Conservation (phyloP, 805 yeast genomes). For the Kuraishia capsulata region DNA sequence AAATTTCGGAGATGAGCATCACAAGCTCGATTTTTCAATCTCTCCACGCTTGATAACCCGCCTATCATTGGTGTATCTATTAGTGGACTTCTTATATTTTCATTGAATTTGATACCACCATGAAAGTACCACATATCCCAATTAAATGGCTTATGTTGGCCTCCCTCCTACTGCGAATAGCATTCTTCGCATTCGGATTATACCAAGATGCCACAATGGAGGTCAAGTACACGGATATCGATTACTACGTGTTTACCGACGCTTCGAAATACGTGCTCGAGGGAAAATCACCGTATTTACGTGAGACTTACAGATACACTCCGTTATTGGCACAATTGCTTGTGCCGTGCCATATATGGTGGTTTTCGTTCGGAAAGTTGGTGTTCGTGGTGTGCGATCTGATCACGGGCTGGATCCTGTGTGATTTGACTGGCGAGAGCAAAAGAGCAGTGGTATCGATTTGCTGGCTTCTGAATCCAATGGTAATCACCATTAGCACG, state of each 20-base stretch:
- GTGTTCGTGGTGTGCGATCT: constrained; percentile 73
- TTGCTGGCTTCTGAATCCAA: constrained; percentile 82
- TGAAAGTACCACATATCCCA: no score
- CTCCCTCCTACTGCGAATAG: constrained; percentile 35
- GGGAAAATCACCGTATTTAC: constrained; percentile 58
- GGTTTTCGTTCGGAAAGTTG: constrained; percentile 67
- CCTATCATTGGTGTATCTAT: no score
- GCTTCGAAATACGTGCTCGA: constrained; percentile 66
- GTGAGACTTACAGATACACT: constrained; percentile 91
- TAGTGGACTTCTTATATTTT: no score
- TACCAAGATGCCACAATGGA: constrained; percentile 78
- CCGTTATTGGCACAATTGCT: constrained; percentile 83
- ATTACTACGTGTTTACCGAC: constrained; percentile 88
- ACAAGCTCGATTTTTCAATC: no score
- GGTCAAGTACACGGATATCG: constrained; percentile 88
- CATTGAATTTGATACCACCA: no score
- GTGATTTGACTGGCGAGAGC: constrained; percentile 3
- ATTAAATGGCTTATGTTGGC: not conserved
- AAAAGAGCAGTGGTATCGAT: constrained; percentile 31
- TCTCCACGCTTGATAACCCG: no score
- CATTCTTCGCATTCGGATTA: constrained; percentile 67
- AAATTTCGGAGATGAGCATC: no score
- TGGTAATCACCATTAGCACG: constrained; percentile 89
- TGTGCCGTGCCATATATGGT: constrained; percentile 52
- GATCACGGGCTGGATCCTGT: constrained; percentile 50